Conservation (phyloP, 2,329 filamentous ascomycete genomes). For the Phyllosticta ampelicida region DNA sequence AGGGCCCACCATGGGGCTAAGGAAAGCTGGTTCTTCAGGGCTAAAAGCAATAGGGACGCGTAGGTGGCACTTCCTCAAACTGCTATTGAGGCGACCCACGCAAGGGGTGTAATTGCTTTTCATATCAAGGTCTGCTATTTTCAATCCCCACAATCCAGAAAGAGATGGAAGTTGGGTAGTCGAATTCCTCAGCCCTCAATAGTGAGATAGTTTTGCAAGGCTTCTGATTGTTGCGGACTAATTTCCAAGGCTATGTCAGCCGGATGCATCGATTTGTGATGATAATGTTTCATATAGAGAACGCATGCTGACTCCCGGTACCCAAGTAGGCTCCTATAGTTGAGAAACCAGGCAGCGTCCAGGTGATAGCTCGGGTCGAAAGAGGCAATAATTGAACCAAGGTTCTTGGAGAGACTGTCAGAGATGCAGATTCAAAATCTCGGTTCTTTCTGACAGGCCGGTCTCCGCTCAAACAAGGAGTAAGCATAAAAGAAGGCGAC, state of each 20-base stretch:
- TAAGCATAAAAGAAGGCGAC: neutral
- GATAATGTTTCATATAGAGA: neutral
- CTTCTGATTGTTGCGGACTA: neutral
- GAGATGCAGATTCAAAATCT: neutral
- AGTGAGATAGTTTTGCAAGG: neutral
- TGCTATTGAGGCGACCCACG: neutral
- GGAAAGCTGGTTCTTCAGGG: neutral
- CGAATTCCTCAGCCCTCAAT: neutral
- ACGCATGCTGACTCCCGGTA: neutral
- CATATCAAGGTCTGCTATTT: too few relatives aligned
- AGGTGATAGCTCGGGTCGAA: neutral
- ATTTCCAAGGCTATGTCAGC: neutral
- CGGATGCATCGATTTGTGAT: neutral
- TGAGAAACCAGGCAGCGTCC: neutral
- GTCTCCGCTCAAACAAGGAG: neutral
- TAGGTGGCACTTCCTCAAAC: neutral
- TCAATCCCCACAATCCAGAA: neutral
- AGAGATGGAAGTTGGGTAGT: neutral
- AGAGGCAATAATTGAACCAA: neutral
- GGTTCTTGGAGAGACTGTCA: neutral
- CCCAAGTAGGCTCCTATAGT: neutral
- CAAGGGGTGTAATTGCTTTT: neutral
- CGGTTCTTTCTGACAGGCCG: neutral
- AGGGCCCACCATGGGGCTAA: neutral
- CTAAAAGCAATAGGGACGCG: neutral